Base-by-base conservation (phyloP, 2,329 filamentous ascomycete genomes). In the Xylaria sp. region DNA sequence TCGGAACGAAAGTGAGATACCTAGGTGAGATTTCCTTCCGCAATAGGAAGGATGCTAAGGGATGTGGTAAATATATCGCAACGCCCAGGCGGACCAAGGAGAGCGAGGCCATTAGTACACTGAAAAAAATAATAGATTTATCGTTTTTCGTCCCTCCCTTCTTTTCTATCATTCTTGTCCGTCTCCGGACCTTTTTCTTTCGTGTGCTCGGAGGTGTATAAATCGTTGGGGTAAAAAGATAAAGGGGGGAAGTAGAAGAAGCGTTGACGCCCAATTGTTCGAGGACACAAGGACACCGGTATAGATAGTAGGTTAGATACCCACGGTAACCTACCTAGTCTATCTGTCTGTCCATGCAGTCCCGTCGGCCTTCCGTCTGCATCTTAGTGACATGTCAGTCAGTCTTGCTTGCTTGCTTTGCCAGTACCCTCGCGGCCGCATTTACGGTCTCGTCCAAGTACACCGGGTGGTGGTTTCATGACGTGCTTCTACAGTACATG, bases 381-480 rank as follows among this genome's bases (percentile, higher is more conserved):
- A 61, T 53, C 32, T 27, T 56, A 32, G 60, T 67, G 60, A 57
- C 51, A 61, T 68, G 61, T 64, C 65, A 27, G 24, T 27, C 63
- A 64, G 65, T 36, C 54, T 63, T 66, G 48, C 30, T 56, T 57
- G 24, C 36, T 47, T 64, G 36, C 50, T 50, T 27, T 48, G 56
- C 42, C 55, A 27, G 42, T 36, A 19, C 50, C 57, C 42, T 58
- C 57, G 36, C 7, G 62, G 66, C 42, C 66, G 57, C 61, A 65
- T 65, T 61, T 58, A 42, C 47, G 62, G 61, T 32, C 66, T 59
- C 47, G 30, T 62, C 30, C 54, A 45, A 60, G 7, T 58, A 55
- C 47, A 19, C 57, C 53, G 42, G 34, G 63, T 62, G 62, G 62
- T 69, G 54, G 48, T 62, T 66, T 59, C 62, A 65, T 69, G 62